Conservation (phyloP, 2,329 filamentous ascomycete species). For the Ceratocystis papillata region DNA sequence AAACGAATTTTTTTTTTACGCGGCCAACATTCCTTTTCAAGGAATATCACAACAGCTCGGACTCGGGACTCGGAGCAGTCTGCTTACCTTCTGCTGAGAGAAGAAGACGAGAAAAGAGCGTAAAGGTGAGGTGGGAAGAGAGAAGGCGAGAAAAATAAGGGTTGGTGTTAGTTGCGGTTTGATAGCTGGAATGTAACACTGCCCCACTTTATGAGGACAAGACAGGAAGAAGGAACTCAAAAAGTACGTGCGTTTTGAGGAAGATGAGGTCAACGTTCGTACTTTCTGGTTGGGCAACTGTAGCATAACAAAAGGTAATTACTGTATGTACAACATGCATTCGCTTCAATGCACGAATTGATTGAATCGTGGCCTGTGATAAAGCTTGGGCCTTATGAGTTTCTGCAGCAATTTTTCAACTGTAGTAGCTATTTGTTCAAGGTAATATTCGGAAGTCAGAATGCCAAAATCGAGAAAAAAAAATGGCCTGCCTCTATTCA, state of each 20-base stretch:
- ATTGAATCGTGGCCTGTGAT: background rate
- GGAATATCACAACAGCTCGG: background rate
- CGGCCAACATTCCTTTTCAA: background rate
- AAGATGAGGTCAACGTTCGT: background rate
- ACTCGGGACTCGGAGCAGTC: background rate
- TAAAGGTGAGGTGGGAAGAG: background rate
- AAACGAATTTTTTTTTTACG: background rate
- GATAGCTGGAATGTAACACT: conserved; percentile 9
- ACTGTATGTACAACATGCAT: conserved; percentile 4
- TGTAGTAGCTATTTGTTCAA: background rate
- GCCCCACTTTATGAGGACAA: conserved; percentile 3
- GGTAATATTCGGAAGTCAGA: background rate
- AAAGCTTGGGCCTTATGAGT: background rate
- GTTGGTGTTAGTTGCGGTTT: background rate
- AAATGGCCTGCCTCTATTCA: background rate
- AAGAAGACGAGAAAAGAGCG: background rate
- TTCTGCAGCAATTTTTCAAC: background rate
- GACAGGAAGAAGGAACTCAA: conserved; percentile 4
- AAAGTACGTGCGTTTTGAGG: background rate
- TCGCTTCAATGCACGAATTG: background rate
- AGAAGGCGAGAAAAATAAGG: background rate
- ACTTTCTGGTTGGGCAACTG: background rate
- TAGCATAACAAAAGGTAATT: background rate
- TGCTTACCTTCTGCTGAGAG: background rate
- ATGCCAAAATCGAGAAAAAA: background rate